phyloP scores from a whole-genome alignment of 805 yeast species.

The Candida broadrunensis region DNA sequence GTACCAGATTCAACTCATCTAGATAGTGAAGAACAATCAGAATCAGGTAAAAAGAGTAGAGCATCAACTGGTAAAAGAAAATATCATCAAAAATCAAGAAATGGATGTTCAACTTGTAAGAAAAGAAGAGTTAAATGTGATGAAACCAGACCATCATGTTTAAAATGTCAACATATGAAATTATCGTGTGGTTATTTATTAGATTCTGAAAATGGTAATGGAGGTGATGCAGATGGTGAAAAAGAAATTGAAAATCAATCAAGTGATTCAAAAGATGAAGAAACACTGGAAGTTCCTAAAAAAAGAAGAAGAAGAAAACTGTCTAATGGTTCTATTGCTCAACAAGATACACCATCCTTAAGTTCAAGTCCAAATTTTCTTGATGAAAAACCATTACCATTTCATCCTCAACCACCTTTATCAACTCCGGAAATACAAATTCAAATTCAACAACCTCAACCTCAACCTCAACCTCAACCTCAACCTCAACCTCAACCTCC shows the following conservation, averaged over 20 bases:
- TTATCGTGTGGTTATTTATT: constrained; percentile 65
- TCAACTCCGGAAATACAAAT: neutral
- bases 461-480: neutral
- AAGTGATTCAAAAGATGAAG: neutral
- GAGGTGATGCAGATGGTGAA: neutral
- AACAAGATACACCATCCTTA: constrained; percentile 15
- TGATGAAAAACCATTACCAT: neutral
- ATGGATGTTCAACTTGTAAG: constrained; percentile 89
- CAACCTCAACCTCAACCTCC: neutral
- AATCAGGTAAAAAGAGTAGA: constrained; percentile 6
- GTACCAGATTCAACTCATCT: neutral
- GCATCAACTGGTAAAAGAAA: constrained; percentile 69
- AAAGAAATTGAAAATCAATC: neutral
- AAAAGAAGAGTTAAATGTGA: constrained; percentile 91
- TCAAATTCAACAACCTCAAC: neutral
- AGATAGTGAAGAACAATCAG: no score
- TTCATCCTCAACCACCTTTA: neutral
- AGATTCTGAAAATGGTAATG: constrained; percentile 9
- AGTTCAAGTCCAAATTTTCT: constrained; percentile 10
- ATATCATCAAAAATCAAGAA: constrained; percentile 84
- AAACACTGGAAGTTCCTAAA: neutral
- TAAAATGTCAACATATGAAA: constrained; percentile 76
- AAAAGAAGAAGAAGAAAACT: constrained; percentile 1
- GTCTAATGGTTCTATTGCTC: constrained; percentile 6
- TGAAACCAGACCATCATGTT: constrained; percentile 76